Conservation (phyloP, 2,329 filamentous ascomycete species). For the Penicillium expansum region DNA sequence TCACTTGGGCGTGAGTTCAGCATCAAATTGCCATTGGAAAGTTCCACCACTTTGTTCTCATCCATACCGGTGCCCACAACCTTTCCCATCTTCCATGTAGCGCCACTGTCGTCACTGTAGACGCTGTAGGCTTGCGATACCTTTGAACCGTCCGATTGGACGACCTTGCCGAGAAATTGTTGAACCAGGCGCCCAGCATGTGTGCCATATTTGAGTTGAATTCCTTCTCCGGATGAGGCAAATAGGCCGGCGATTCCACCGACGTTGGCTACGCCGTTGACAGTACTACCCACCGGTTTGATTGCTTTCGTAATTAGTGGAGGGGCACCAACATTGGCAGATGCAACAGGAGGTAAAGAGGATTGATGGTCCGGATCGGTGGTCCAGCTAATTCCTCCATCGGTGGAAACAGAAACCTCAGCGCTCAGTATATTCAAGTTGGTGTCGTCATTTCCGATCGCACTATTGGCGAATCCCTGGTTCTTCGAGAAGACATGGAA, state of each 20-base stretch:
- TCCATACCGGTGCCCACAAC: not conserved
- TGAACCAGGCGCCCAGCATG: not conserved
- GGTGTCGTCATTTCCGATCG: not conserved
- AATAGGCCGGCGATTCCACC: not conserved
- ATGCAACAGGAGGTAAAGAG: not conserved
- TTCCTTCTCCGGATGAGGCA: not conserved
- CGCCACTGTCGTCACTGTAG: not conserved
- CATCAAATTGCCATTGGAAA: not conserved
- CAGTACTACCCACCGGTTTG: not conserved
- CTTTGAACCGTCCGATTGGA: not conserved
- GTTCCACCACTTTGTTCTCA: not conserved
- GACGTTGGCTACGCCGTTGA: not conserved
- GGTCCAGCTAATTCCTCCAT: not conserved
- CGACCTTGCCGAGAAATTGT: not conserved
- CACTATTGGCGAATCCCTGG: not conserved
- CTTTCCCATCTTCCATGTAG: not conserved
- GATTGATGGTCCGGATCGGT: not conserved
- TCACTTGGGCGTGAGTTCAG: not conserved
- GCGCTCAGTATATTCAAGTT: not conserved
- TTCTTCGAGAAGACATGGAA: conserved; percentile 1
- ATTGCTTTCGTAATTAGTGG: not conserved
- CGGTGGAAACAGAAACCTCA: not conserved
- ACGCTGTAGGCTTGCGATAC: not conserved
- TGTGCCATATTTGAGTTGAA: not conserved
- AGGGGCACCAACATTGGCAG: not conserved